Conservation (phyloP, 2,329 filamentous ascomycete species). For the Fusarium protoensiforme region DNA sequence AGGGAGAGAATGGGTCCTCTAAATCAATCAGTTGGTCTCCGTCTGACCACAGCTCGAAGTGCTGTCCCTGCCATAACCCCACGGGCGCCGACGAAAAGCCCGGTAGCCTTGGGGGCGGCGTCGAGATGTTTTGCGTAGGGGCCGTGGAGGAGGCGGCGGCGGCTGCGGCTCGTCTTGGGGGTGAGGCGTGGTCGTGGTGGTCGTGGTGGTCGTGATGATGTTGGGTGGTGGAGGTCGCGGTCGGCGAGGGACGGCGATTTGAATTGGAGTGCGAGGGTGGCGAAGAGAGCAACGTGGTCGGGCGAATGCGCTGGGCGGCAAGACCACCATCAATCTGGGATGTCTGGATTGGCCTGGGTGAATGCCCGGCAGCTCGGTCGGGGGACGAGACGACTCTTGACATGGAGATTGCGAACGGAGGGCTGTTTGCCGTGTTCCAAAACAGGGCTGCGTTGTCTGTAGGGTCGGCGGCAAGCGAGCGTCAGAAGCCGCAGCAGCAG, state of each 20-base stretch:
- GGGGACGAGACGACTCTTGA: constrained; percentile 33
- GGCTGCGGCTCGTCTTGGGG: background rate
- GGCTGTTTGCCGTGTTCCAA: constrained; percentile 27
- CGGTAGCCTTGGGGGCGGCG: constrained; percentile 3
- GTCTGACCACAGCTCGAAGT: constrained; percentile 1
- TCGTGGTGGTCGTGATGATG: background rate
- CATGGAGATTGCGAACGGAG: constrained; percentile 40
- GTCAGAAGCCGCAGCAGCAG: constrained; percentile 33
- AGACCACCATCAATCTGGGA: constrained; percentile 23
- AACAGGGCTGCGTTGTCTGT: constrained; percentile 37
- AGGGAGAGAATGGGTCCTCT: constrained; percentile 6
- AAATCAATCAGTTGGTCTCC: constrained; percentile 4
- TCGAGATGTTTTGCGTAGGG: background rate
- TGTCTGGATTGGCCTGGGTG: constrained; percentile 25
- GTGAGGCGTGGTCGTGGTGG: constrained; percentile 17
- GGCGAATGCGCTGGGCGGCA: constrained; percentile 24
- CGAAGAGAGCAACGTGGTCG: constrained; percentile 29
- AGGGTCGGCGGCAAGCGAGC: constrained; percentile 33
- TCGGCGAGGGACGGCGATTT: constrained; percentile 19
- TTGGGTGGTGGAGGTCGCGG: constrained; percentile 21
- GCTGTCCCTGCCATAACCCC: background rate
- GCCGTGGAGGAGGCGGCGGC: background rate
- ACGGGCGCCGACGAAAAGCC: background rate
- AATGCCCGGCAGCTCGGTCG: constrained; percentile 21
- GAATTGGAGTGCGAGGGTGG: constrained; percentile 29